Evolutionary conservation across 306 rosid genomes (phyloP), one percentile per base, ranked within the genome.

Genomic region (Comarum palustre): DNA sequence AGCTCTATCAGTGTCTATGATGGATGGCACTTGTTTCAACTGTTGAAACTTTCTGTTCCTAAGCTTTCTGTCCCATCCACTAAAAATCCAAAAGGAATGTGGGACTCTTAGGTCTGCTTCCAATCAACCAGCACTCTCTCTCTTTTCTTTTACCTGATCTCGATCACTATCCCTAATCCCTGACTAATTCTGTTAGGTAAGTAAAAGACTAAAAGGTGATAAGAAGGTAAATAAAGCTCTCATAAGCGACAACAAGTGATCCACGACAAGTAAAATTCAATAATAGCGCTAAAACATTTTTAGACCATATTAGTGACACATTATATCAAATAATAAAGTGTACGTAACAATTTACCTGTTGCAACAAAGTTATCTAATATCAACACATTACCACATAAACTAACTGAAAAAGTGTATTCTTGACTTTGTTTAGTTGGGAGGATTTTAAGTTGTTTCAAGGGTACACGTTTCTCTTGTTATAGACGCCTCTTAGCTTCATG

Each of bases 21-120:
- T 81, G 82, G 81, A 73, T 76, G 96, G 94, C 85, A 85, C 94
- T 84, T 92, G 78, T 60, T 79, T 78, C 6, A 38, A 90, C 97
- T 93, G 89, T 90, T 39, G 83, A 72, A 75, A 86, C 87, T 90
- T 85, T 93, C 96, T 89, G 98, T 93, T 90, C 92, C 88, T 80
- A 87, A 90, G 84, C 98, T 89, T 90, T 93, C 96, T 90, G 96
- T 93, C 97, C 93, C 95, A 88, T 93, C 98, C 88, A 84, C 89
- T 32, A 83, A 82, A 87, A 88, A 86, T 88, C 90, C 96, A 78
- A 88, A 84, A 78, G 77, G 85, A 88, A 86, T 86, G 89, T 88
- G 95, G 90, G 90, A 82, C 96, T 87, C 86, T 4, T 73, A 25
- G 65, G 50, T 79, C 79, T 81, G 86, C 89, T 84, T 73, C 86